These are phyloP conservation scores for Colletotrichum navitas DNA, from an alignment of 2,329 filamentous ascomycete species.

Conservation along the genomic window DNA sequence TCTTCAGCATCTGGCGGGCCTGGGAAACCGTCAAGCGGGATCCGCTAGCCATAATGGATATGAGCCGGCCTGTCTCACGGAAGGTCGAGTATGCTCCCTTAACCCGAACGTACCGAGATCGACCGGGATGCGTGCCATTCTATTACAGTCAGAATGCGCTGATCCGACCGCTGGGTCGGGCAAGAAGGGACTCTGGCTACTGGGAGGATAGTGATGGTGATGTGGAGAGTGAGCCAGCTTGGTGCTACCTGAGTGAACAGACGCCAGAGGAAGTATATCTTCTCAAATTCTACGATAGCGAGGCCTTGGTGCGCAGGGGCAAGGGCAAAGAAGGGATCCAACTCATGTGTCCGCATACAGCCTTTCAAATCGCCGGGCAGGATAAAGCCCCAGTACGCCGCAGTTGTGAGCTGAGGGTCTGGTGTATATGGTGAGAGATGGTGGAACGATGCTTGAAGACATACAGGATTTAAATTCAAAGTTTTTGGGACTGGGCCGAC, in stretches of 20 bases:
- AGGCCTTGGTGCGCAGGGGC: conserved; percentile 20
- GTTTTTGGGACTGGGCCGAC: no score
- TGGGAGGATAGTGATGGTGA: background rate
- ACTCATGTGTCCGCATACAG: conserved; percentile 21
- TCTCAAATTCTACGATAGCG: conserved; percentile 28
- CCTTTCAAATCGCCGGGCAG: background rate
- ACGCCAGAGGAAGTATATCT: conserved; percentile 24
- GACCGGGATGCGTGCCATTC: conserved; percentile 13
- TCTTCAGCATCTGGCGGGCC: conserved; percentile 31
- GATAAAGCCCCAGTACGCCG: background rate
- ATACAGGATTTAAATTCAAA: accelerated
- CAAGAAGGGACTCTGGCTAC: conserved; percentile 19
- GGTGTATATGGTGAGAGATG: conserved; percentile 23
- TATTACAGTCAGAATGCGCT: conserved; percentile 33
- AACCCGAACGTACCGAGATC: conserved; percentile 22
- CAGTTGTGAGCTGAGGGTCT: conserved; percentile 29
- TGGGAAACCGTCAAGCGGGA: conserved; percentile 25
- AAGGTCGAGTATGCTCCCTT: conserved; percentile 21
- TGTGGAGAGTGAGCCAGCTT: background rate
- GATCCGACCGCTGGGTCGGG: background rate
- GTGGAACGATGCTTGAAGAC: accelerated
- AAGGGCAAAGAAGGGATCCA: background rate
- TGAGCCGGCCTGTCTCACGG: conserved; percentile 12
- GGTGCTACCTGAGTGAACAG: conserved; percentile 30
- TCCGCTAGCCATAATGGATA: conserved; percentile 32